These are phyloP conservation scores for Colletotrichum sp. DNA, from an alignment of 2,329 filamentous ascomycete species.

Conservation along the genomic window DNA sequence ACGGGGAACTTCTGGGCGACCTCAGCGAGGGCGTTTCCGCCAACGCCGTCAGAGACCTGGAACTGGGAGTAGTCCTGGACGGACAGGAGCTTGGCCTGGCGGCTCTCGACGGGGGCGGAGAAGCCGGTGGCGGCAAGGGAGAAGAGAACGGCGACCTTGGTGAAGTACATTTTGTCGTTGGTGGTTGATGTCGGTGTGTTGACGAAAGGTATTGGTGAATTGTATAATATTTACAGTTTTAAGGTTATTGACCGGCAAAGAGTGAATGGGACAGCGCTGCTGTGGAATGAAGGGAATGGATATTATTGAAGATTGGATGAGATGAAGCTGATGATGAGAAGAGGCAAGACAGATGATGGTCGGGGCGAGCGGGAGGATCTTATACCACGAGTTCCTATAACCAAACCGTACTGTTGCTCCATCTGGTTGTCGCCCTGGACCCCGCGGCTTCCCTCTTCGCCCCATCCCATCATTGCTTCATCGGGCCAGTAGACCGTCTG, in stretches of 20 bases:
- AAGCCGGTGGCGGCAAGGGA: slow-evolving; percentile 39
- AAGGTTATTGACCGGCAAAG: background rate
- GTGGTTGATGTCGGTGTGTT: slow-evolving; percentile 4
- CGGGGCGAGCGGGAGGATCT: slow-evolving; percentile 13
- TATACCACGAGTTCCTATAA: slow-evolving; percentile 13
- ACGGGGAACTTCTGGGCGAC: slow-evolving; percentile 61
- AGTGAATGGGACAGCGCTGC: slow-evolving; percentile 14
- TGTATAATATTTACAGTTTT: slow-evolving; percentile 9
- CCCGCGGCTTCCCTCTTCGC: background rate
- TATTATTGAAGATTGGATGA: slow-evolving; percentile 1
- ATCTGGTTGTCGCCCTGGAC: background rate
- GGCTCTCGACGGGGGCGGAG: slow-evolving; percentile 30
- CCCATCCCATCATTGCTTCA: background rate
- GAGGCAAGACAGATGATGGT: background rate
- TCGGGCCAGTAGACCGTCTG: background rate
- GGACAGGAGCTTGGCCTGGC: slow-evolving; percentile 17
- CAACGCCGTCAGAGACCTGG: slow-evolving; percentile 55
- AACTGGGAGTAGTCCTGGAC: slow-evolving; percentile 29
- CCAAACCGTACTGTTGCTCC: background rate
- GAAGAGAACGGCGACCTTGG: slow-evolving; percentile 39
- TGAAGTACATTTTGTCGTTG: slow-evolving; percentile 39
- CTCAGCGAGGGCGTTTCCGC: slow-evolving; percentile 58
- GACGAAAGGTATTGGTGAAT: background rate
- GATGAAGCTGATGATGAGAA: slow-evolving; percentile 5
- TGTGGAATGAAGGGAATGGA: slow-evolving; percentile 6